Conservation (phyloP, 139 green algal species). For the Yamagishiella unicocca region DNA sequence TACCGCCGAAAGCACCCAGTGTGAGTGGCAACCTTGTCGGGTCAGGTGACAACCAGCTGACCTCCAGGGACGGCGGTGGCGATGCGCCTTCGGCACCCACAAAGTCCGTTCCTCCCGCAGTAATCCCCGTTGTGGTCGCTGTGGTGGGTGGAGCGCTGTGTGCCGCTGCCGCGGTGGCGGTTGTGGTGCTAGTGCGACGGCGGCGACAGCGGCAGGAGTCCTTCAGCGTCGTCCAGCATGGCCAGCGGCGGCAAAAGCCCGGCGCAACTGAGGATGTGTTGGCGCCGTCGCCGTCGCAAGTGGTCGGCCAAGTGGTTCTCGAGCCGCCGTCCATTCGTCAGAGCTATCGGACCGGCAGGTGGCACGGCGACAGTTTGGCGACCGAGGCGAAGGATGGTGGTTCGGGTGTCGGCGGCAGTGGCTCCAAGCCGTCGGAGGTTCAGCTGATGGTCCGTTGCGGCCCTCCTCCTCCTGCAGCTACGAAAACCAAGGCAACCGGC, state of each 20-base stretch:
- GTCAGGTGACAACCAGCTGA: no score
- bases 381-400: not conserved
- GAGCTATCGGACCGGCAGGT: no score
- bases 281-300: not conserved
- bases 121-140: not conserved
- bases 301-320: no score
- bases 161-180: not conserved
- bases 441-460: not conserved
- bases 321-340: no score
- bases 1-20: no score
- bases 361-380: no score
- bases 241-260: not conserved
- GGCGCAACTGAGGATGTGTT: not conserved
- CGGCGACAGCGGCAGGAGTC: not conserved
- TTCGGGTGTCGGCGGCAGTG: not conserved
- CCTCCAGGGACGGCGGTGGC: not conserved
- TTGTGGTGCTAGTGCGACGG: not conserved
- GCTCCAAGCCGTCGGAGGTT: not conserved
- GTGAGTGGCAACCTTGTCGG: no score
- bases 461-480: not conserved
- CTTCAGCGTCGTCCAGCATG: not conserved
- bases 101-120: not conserved
- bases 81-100: not conserved
- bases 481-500: not conserved
- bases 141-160: constrained; percentile 6